Evolutionary conservation across 2,329 filamentous ascomycete species (phyloP).

Genomic region (Phyllosticta citribraziliensis): DNA sequence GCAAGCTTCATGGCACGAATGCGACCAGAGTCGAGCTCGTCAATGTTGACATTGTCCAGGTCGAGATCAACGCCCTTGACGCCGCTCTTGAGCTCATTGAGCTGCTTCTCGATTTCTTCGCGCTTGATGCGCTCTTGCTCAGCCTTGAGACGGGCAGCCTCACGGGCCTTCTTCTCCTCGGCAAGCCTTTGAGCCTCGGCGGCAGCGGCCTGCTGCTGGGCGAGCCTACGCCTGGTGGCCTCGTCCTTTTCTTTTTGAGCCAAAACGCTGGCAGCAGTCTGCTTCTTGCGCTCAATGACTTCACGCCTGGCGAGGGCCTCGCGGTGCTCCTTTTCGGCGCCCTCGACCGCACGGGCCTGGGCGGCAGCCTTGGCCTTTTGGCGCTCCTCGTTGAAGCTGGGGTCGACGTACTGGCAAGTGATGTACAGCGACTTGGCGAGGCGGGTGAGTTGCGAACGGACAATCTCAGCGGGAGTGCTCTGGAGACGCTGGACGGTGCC

Average conservation of each 20-base stretch:
- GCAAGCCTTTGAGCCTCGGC: conserved; percentile 80
- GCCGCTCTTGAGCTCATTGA: conserved; percentile 88
- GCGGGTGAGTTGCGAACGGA: conserved; percentile 85
- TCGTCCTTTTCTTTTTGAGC: conserved; percentile 89
- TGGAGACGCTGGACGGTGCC: conserved; percentile 88
- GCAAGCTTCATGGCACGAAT: conserved; percentile 92
- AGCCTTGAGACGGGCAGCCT: conserved; percentile 72
- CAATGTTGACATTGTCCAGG: conserved; percentile 77
- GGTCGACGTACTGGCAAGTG: conserved; percentile 92
- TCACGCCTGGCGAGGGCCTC: conserved; percentile 79
- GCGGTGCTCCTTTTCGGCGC: conserved; percentile 83
- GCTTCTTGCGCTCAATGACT: conserved; percentile 93
- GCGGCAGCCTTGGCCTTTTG: conserved; percentile 70
- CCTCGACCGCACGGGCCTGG: conserved; percentile 70
- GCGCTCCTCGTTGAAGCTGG: conserved; percentile 73
- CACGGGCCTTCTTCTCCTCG: conserved; percentile 87
- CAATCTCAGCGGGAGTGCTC: conserved; percentile 95
- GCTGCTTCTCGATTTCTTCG: conserved; percentile 63
- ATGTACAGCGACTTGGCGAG: conserved; percentile 85
- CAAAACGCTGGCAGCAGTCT: conserved; percentile 79
- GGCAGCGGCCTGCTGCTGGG: conserved; percentile 79
- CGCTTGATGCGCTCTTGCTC: conserved; percentile 36
- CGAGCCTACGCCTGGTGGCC: conserved; percentile 74
- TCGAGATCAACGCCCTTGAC: conserved; percentile 84
- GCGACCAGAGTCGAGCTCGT: conserved; percentile 47